Base-by-base conservation (phyloP, 2,329 filamentous ascomycete genomes). In the Trichoderma simmonsii region DNA sequence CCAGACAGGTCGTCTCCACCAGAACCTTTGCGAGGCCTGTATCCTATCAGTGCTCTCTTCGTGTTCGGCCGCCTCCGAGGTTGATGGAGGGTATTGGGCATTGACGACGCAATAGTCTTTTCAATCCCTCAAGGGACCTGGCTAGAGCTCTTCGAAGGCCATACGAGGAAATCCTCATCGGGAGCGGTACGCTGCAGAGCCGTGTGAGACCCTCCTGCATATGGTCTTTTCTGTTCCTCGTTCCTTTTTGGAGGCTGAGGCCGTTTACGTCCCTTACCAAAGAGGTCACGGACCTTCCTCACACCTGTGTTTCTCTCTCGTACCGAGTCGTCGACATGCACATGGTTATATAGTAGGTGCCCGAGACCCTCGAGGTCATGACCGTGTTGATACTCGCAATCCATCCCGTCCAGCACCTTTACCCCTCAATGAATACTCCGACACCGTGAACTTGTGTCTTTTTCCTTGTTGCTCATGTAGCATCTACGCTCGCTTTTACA, bases 141-240 rank as follows among this genome's bases (percentile, higher is more conserved):
- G 8, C 59, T 32, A 43, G 39, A n/a, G 30, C 28, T 26, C 26
- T 26, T 73, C 61, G 62, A 67, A 28, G 61, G 68, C 72, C 79
- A 80, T 81, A 80, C 81, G 79, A 82, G 79, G 76, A 75, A 75
- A 75, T 81, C 79, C 75, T 79, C 78, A 79, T 80, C 76, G 77
- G 76, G 79, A 75, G 75, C 76, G 80, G 81, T 77, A 76, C 70
- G 74, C 74, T 74, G 75, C 79, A 80, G 77, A 62, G 28, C 73
- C 59, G 78, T 80, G 78, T 77, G 73, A 80, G 74, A 59, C 64
- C 70, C 65, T 61, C 43, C 54, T 70, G 39, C 54, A 30, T 60
- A 68, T 59, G 32, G 18, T 30, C 21, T 36, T 48, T 34, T 30
- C 67, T 30, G 54, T 6, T 57, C 30, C 11, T 59, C 36, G 30